A percentile compares a stretch with the other conserved stretches of the same genome.
phyloP scores from a whole-genome alignment of 495 filamentous ascomycete species.

The Delitschia confertaspora region DNA sequence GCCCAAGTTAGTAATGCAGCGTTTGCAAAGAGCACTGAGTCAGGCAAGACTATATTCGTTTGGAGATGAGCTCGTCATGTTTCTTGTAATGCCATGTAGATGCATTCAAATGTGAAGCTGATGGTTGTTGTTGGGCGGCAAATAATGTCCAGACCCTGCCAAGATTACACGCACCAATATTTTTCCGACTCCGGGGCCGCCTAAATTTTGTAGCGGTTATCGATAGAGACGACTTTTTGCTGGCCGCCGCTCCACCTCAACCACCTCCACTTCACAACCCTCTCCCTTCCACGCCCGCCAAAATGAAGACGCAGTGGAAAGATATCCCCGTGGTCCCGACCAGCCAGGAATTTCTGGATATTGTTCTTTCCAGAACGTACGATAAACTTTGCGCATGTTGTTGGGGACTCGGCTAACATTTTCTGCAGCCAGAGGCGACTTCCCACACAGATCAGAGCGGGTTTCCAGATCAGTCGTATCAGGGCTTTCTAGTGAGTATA shows the following conservation, averaged over 20 bases:
- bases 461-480: constrained; percentile 95
- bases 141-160: too few relatives aligned
- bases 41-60: not conserved
- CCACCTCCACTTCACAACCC: constrained; percentile 1
- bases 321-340: constrained; percentile 87
- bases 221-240: too few relatives aligned
- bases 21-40: not conserved
- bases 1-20: not conserved
- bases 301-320: constrained; percentile 66
- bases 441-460: constrained; percentile 89
- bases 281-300: constrained; percentile 8
- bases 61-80: not conserved
- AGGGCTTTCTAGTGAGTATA: constrained; percentile 53
- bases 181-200: not conserved
- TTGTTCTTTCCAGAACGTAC: constrained; percentile 62
- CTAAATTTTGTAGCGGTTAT: constrained; percentile 11
- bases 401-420: constrained; percentile 13
- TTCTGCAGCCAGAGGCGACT: constrained; percentile 80
- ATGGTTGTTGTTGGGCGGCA: not conserved
- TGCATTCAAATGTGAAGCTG: not conserved
- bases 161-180: constrained; percentile 1
- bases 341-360: constrained; percentile 91
- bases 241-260: not conserved
- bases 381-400: not conserved
- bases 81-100: not conserved